Evolutionary conservation across 805 yeast genomes (phyloP).

Genomic region (Kuraishia borneana): DNA sequence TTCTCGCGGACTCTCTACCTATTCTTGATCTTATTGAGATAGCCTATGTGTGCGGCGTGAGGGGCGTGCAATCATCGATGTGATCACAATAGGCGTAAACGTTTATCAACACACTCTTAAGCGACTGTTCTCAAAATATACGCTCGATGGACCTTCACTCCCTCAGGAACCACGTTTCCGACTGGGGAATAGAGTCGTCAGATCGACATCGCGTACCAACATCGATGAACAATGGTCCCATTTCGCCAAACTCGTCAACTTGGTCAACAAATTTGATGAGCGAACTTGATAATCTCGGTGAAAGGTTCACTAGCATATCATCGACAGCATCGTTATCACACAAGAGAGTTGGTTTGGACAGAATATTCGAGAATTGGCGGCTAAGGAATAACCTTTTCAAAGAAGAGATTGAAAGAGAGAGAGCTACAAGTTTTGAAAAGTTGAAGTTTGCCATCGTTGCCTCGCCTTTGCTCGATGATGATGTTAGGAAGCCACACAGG

Average conservation of each 20-base stretch:
- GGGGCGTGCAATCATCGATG: no score
- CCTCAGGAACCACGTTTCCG: background rate
- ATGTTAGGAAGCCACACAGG: conserved; percentile 3
- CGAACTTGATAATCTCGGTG: background rate
- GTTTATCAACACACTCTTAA: no score
- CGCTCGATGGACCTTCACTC: no score
- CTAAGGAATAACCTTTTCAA: background rate
- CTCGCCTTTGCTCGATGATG: conserved; percentile 10
- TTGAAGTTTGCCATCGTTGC: conserved; percentile 16
- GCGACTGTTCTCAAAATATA: no score
- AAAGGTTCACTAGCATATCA: background rate
- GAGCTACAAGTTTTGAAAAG: conserved; percentile 7
- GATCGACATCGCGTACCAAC: background rate
- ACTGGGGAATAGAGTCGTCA: background rate
- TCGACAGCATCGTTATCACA: background rate
- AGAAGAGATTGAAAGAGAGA: background rate
- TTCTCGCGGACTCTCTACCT: no score
- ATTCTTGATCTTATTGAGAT: no score
- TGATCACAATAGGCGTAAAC: no score
- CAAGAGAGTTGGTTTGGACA: no score
- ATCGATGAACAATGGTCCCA: background rate
- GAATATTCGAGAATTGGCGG: background rate
- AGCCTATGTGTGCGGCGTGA: no score
- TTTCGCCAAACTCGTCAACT: background rate
- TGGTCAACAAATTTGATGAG: background rate